A percentile compares a stretch with the other conserved stretches of the same genome.
Evolutionary conservation across 2,329 filamentous ascomycete genomes (phyloP).

Genomic region (Fusarium sp.): DNA sequence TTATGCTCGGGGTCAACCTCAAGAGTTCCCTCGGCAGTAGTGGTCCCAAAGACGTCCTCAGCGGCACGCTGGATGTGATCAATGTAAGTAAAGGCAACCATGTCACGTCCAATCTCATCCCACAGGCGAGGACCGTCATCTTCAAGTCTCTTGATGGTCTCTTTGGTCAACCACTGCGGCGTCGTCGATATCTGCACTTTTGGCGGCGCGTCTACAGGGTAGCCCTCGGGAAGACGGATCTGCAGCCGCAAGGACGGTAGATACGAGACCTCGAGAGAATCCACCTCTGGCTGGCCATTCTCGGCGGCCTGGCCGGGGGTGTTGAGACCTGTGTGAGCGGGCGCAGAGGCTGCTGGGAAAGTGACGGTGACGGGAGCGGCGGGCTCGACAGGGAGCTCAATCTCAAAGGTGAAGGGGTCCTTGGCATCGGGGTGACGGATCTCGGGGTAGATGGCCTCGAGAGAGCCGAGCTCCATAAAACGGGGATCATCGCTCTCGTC

Average conservation of each 20-base stretch:
- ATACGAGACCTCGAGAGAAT: conserved; percentile 64
- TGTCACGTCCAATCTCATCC: conserved; percentile 70
- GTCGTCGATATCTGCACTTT: conserved; percentile 61
- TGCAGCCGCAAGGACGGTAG: conserved; percentile 67
- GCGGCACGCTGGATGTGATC: conserved; percentile 70
- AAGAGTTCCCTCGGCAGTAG: conserved; percentile 59
- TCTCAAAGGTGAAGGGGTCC: conserved; percentile 60
- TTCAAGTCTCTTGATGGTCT: conserved; percentile 61
- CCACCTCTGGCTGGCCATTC: conserved; percentile 40
- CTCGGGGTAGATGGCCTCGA: conserved; percentile 75
- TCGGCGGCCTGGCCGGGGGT: conserved; percentile 15
- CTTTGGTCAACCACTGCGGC: conserved; percentile 66
- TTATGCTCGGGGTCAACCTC: conserved; percentile 68
- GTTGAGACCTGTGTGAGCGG: conserved; percentile 24
- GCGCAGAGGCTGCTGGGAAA: conserved; percentile 60
- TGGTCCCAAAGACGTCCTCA: conserved; percentile 70
- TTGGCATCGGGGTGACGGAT: conserved; percentile 58
- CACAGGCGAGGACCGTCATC: conserved; percentile 64
- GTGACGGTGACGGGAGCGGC: conserved; percentile 64
- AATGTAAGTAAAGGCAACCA: conserved; percentile 71
- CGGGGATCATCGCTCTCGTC: conserved; percentile 63
- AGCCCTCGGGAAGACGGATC: conserved; percentile 66
- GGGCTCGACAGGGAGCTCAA: conserved; percentile 69
- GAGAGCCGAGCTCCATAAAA: conserved; percentile 67
- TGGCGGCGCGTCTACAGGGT: conserved; percentile 66